A percentile compares a stretch with the other conserved stretches of the same genome.
These are phyloP conservation scores for Peniophora sp. DNA, from an alignment of 1,284 basidiomycete genomes.

Conservation along the genomic window DNA sequence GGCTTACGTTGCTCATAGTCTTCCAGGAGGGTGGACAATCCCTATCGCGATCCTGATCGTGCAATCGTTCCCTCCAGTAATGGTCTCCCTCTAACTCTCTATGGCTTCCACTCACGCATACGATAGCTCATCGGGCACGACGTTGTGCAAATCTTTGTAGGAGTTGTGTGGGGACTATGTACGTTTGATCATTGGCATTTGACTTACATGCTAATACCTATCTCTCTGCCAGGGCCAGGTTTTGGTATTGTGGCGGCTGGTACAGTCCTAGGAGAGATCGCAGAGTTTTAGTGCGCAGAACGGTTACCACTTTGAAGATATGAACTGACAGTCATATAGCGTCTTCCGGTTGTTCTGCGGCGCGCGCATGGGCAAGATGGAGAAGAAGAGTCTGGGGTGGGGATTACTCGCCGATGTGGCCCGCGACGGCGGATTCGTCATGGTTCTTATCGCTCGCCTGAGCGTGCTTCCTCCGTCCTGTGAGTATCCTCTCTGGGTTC, in stretches of 20 bases:
- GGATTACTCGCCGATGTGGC: conserved; percentile 73
- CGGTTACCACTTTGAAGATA: neutral
- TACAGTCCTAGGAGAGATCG: conserved; percentile 61
- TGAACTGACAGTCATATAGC: neutral
- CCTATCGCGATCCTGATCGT: conserved; percentile 74
- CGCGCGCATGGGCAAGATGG: conserved; percentile 57
- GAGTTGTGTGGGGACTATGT: conserved; percentile 57
- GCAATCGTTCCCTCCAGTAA: conserved; percentile 66
- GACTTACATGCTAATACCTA: too few relatives aligned
- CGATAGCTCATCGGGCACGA: conserved; percentile 69
- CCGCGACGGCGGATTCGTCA: conserved; percentile 72
- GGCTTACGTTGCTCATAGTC: neutral
- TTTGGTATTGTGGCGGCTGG: conserved; percentile 63
- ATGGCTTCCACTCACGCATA: neutral
- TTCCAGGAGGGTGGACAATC: conserved; percentile 62
- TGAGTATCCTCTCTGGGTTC: conserved; percentile 22
- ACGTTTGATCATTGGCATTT: too few relatives aligned
- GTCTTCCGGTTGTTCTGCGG: neutral
- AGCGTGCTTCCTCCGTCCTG: conserved; percentile 79
- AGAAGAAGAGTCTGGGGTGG: conserved; percentile 65
- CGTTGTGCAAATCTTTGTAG: conserved; percentile 66
- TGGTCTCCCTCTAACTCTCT: conserved; percentile 11
- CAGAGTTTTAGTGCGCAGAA: conserved; percentile 52
- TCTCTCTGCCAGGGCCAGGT: conserved; percentile 51
- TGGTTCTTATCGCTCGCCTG: conserved; percentile 66